phyloP scores from a whole-genome alignment of 345 rosid genomes.

The Mercurialis annua region DNA sequence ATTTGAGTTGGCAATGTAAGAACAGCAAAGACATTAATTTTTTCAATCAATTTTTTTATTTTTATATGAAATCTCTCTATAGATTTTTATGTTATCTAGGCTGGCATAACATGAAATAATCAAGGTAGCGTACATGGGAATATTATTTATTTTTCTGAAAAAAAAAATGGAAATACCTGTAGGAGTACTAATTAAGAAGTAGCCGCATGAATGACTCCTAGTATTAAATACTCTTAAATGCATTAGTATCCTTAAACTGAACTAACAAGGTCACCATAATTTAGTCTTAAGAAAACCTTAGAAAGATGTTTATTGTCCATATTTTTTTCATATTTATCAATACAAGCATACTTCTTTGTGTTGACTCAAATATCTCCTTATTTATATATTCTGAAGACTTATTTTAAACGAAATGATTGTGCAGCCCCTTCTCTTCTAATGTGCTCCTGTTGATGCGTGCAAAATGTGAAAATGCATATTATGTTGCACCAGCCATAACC shows the following conservation, averaged over 20 bases:
- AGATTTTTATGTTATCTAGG: neutral
- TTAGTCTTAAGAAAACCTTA: neutral
- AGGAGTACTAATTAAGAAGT: neutral
- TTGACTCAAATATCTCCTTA: neutral
- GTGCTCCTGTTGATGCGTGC: neutral
- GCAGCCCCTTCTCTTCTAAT: neutral
- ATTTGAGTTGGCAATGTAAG: neutral
- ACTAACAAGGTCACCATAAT: neutral
- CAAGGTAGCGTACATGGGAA: neutral
- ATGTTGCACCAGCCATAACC: neutral
- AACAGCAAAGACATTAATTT: neutral
- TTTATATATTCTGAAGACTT: neutral
- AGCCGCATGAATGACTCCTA: neutral
- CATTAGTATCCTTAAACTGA: neutral
- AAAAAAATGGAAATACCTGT: neutral
- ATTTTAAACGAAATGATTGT: neutral
- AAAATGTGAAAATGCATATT: neutral
- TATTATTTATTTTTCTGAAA: neutral
- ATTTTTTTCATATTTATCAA: neutral
- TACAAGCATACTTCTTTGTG: neutral
- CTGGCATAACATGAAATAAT: neutral
- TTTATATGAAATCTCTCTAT: neutral
- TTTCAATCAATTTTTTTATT: neutral
- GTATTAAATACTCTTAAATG: neutral
- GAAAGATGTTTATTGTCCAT: neutral